Evolutionary conservation across 306 rosid species (phyloP).

Genomic region (Biancaea sappan): DNA sequence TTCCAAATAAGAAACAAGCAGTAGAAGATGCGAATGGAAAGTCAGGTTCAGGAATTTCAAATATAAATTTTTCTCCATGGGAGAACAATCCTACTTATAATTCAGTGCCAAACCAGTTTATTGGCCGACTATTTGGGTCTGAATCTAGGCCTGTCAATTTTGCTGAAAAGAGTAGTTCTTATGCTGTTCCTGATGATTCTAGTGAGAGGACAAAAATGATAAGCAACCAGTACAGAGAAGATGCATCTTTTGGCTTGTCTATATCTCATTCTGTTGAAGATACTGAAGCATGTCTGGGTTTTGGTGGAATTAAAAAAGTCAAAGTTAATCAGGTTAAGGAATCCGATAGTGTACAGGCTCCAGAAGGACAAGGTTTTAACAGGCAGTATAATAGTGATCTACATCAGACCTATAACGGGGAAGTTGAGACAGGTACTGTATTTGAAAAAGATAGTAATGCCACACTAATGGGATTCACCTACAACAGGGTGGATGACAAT

Average conservation of each 20-base stretch:
- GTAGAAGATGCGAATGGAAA: constrained; percentile 60
- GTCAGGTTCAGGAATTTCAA: constrained; percentile 57
- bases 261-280: constrained; percentile 61
- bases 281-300: constrained; percentile 59
- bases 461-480: constrained; percentile 52
- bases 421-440: constrained; percentile 45
- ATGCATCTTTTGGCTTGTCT: constrained; percentile 60
- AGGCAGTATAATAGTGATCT: constrained; percentile 48
- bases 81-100: constrained; percentile 62
- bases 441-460: constrained; percentile 56
- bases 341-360: constrained; percentile 42
- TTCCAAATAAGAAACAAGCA: constrained; percentile 79
- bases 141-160: constrained; percentile 58
- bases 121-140: constrained; percentile 63
- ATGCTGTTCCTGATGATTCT: constrained; percentile 56
- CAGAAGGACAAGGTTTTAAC: constrained; percentile 40
- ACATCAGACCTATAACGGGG: constrained; percentile 50
- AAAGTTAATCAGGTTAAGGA: constrained; percentile 63
- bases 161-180: constrained; percentile 50
- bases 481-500: constrained; percentile 53
- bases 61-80: constrained; percentile 60
- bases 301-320: constrained; percentile 57
- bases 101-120: constrained; percentile 58
- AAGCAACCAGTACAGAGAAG: constrained; percentile 55
- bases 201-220: constrained; percentile 55